Evolutionary conservation across 441 rosid genomes (phyloP), one percentile per base, ranked within the genome.

Genomic region (Theobroma grandiflorum): DNA sequence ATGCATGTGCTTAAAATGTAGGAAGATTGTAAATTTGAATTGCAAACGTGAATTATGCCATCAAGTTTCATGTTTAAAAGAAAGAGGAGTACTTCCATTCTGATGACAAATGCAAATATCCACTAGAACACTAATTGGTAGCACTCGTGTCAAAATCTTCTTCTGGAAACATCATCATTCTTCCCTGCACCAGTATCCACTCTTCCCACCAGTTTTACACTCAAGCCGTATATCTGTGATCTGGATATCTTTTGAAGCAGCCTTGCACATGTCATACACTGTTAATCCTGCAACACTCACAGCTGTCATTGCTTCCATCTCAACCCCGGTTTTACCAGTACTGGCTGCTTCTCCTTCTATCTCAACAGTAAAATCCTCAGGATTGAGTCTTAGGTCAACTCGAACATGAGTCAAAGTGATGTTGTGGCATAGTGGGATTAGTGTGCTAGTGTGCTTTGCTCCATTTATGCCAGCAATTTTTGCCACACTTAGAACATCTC

Each of bases 261-360:
- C 99, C 87, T 96, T 93, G 85, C 99, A 94, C 99, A 95, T 96
- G 77, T 96, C 99, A 52, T 96, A 92, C 63, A 94, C 97, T 14
- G 98, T 93, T 52, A 96, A 88, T 16, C 94, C 96, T 15, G 98
- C 98, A 74, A 90, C 87, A 5, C 90, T 85, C 43, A 90, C 98
- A 18, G 98, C 97, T 7, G 95, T 89, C 97, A 95, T 35, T n/a
- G 97, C 99, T 86, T 96, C 99, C 95, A 96, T 96, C 71, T 95
- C 98, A 9, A 96, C 99, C 63, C 98, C 98, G 0, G 97, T 96
- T 89, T 89, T 93, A 5, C 94, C 98, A 3, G 91, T 92, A 8
- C 93, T 88, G 3, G 91, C 81, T 47, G 97, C 95, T 87, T 91
- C 98, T 79, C 94, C 98, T 90, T 92, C 89, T 74, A 96, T 90